These are phyloP conservation scores for Paramecium primaurelia DNA, from an alignment of 73 alveolate genomes.

Conservation along the genomic window DNA sequence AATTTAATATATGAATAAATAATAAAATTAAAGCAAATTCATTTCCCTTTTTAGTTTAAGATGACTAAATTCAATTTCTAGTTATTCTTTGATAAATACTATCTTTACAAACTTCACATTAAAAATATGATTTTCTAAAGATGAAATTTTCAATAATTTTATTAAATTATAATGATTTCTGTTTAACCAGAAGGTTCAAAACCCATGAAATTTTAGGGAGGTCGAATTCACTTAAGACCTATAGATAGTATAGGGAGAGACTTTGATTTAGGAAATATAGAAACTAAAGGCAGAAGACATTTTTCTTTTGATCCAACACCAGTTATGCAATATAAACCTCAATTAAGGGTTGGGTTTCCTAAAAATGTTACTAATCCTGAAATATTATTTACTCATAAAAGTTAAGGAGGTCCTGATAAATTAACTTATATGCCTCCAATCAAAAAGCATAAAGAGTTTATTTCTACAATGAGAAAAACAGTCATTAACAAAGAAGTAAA, in stretches of 20 bases:
- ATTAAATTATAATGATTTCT: background rate
- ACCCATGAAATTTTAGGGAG: slow-evolving; percentile 19
- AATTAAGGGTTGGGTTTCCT: slow-evolving; percentile 23
- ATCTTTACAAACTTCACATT: background rate
- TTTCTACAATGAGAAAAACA: background rate
- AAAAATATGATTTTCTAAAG: background rate
- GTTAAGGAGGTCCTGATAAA: slow-evolving; percentile 20
- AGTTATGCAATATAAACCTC: slow-evolving; percentile 35
- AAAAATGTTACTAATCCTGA: slow-evolving; percentile 48
- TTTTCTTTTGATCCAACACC: slow-evolving; percentile 18
- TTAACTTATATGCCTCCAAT: slow-evolving; percentile 47
- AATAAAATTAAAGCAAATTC: background rate
- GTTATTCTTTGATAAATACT: background rate
- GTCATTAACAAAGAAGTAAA: background rate
- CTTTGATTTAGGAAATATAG: slow-evolving; percentile 11
- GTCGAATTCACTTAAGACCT: slow-evolving; percentile 20
- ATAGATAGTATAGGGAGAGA: slow-evolving; percentile 38
- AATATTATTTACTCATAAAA: background rate
- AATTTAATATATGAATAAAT: background rate
- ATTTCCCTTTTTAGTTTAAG: background rate
- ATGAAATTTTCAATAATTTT: background rate
- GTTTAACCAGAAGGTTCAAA: slow-evolving; percentile 18
- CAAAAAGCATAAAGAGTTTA: background rate
- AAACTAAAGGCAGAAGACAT: slow-evolving; percentile 27
- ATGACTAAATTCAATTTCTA: background rate